Percentiles rank a stretch among this genome's conserved stretches.
Evolutionary conservation across 148 eudicot species (phyloP).

Genomic region (Persicaria maculosa): DNA sequence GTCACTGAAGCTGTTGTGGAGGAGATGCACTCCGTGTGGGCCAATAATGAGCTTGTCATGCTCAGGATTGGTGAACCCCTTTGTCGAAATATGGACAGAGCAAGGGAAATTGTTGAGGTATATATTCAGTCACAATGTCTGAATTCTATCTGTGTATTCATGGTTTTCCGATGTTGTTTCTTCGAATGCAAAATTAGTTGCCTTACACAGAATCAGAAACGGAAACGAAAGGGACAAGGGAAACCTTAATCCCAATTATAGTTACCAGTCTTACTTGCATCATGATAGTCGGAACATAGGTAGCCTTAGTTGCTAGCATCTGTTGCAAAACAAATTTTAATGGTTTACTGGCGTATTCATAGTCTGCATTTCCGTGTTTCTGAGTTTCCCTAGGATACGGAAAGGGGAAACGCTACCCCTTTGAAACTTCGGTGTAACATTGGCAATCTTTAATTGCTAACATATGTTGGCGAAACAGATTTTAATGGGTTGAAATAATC

Average conservation of each 20-base stretch:
- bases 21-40: conserved; percentile 61
- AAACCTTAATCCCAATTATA: no score
- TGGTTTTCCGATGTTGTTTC: not conserved
- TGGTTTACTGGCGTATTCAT: no score
- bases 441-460: no score
- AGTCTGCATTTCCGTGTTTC: no score
- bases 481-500: not conserved
- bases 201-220: not conserved
- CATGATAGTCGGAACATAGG: no score
- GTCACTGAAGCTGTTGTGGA: conserved; percentile 69
- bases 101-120: conserved; percentile 90
- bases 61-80: conserved; percentile 73
- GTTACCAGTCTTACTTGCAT: no score
- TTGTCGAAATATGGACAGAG: conserved; percentile 84
- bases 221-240: not conserved
- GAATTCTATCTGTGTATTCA: not conserved
- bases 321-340: no score
- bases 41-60: conserved; percentile 67
- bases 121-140: conserved; percentile 10
- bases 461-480: no score
- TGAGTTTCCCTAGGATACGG: no score
- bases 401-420: no score
- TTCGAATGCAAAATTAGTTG: not conserved
- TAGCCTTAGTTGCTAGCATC: no score
- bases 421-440: no score